phyloP scores from a whole-genome alignment of 139 green algal genomes.

The Tetradesmus obliquus region DNA sequence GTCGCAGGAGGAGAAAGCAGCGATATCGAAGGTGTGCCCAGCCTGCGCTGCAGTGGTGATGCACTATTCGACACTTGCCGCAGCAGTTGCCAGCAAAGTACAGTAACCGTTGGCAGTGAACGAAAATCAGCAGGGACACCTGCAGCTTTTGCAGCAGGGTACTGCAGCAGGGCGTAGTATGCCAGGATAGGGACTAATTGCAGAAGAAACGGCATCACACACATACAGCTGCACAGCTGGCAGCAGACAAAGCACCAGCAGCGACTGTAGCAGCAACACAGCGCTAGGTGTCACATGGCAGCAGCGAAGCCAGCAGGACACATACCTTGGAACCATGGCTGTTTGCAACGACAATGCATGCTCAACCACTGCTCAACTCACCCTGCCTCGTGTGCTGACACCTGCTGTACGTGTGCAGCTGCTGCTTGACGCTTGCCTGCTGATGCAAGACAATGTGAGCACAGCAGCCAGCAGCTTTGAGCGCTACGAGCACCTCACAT shows the following conservation, averaged over 20 bases:
- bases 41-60: neutral
- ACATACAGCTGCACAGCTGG: neutral
- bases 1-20: neutral
- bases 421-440: neutral
- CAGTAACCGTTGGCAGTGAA: no score
- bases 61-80: no score
- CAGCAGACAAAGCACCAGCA: neutral
- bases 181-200: no score
- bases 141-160: neutral
- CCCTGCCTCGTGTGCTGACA: neutral
- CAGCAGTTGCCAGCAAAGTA: no score
- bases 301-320: no score
- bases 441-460: slow-evolving; percentile 5
- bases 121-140: neutral
- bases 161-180: no score
- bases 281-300: neutral
- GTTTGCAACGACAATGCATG: neutral
- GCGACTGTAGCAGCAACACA: neutral
- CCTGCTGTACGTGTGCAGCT: neutral
- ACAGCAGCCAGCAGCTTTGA: slow-evolving; percentile 28
- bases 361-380: neutral
- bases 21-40: neutral
- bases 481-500: slow-evolving; percentile 32
- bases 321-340: neutral
- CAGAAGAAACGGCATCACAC: neutral